These are phyloP conservation scores for Periconia sp. DNA, from an alignment of 2,329 filamentous ascomycete genomes.

Conservation along the genomic window DNA sequence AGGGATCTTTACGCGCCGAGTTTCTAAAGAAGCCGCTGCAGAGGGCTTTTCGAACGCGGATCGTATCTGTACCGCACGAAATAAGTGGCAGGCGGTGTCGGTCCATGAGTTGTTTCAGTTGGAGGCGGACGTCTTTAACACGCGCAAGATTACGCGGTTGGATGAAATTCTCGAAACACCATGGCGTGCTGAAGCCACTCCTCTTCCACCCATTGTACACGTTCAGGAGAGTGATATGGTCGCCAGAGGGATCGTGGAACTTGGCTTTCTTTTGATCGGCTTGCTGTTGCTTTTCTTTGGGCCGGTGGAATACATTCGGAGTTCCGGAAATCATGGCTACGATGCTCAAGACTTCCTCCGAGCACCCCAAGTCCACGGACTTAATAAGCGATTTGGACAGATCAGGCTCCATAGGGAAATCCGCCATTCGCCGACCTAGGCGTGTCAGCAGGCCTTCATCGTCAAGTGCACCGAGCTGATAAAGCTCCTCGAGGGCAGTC, in stretches of 20 bases:
- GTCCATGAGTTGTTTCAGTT: slow-evolving; percentile 91
- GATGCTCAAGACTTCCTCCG: slow-evolving; percentile 91
- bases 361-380: slow-evolving; percentile 83
- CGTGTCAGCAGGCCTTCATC: slow-evolving; percentile 93
- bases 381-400: slow-evolving; percentile 88
- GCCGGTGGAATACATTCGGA: slow-evolving; percentile 86
- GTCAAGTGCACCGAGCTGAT: slow-evolving; percentile 86
- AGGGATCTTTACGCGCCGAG: slow-evolving; percentile 88
- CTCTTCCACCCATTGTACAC: slow-evolving; percentile 98
- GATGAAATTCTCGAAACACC: slow-evolving; percentile 98
- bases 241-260: slow-evolving; percentile 92
- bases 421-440: slow-evolving; percentile 93
- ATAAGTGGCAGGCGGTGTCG: slow-evolving; percentile 81
- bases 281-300: slow-evolving; percentile 94
- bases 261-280: slow-evolving; percentile 98
- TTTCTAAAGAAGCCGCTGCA: slow-evolving; percentile 97
- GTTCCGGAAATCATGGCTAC: slow-evolving; percentile 71
- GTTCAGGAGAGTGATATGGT: slow-evolving; percentile 92
- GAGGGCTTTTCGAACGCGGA: slow-evolving; percentile 82
- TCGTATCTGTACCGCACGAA: slow-evolving; percentile 84
- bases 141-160: slow-evolving; percentile 86
- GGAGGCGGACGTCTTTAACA: slow-evolving; percentile 88
- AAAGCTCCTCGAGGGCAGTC: slow-evolving; percentile 91
- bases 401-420: slow-evolving; percentile 96
- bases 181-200: slow-evolving; percentile 77